These are phyloP conservation scores for Alternaria postmessia DNA, from an alignment of 2,329 filamentous ascomycete genomes.

Conservation along the genomic window DNA sequence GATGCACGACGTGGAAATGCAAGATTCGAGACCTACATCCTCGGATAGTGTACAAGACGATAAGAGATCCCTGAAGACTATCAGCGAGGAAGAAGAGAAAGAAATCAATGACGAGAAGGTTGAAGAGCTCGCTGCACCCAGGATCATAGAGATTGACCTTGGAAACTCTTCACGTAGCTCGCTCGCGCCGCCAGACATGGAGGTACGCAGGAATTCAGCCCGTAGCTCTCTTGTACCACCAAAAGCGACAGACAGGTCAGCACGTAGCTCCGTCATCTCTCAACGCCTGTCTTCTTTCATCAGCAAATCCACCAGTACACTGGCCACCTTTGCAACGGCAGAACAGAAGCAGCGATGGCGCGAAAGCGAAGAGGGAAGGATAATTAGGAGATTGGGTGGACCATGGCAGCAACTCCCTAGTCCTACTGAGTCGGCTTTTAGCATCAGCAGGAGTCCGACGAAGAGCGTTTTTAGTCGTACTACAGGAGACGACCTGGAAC, in stretches of 20 bases:
- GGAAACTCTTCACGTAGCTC: constrained; percentile 3
- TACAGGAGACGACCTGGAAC: neutral
- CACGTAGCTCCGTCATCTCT: constrained; percentile 13
- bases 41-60: constrained; percentile 8
- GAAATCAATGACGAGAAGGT: constrained; percentile 9
- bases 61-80: neutral
- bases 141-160: constrained; percentile 15
- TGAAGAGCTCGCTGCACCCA: neutral
- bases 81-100: constrained; percentile 7
- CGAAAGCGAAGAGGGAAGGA: constrained; percentile 30
- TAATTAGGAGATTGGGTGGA: constrained; percentile 30
- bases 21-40: constrained; percentile 23
- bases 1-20: constrained; percentile 28
- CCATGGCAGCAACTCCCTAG: constrained; percentile 25
- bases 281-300: constrained; percentile 15
- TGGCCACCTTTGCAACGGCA: constrained; percentile 5
- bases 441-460: constrained; percentile 4
- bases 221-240: constrained; percentile 5
- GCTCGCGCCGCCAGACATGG: neutral
- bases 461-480: constrained; percentile 11
- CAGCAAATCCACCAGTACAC: constrained; percentile 6
- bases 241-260: constrained; percentile 6
- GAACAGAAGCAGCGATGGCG: constrained; percentile 29
- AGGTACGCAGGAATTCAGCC: constrained; percentile 7
- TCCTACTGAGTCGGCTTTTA: constrained; percentile 15